A percentile compares a stretch with the other conserved stretches of the same genome.
Evolutionary conservation across 352 stramenopile species (phyloP).

Genomic region (Phytophthora multivora): DNA sequence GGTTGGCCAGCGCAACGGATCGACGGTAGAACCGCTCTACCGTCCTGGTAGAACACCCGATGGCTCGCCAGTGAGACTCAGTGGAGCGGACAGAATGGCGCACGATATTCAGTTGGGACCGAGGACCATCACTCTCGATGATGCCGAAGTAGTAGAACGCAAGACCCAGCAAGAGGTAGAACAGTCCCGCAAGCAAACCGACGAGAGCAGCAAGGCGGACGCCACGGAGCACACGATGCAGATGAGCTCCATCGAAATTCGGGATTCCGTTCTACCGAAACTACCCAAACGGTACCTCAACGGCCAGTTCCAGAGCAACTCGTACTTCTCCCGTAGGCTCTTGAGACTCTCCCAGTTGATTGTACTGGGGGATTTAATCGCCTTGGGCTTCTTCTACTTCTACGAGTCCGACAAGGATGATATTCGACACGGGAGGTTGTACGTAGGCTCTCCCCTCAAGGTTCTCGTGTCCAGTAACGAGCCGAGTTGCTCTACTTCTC

Average conservation of each 20-base stretch:
- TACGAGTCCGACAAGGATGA: slow-evolving; percentile 33
- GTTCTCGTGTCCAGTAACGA: slow-evolving; percentile 47
- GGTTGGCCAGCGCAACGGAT: not conserved
- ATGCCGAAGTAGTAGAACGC: not conserved
- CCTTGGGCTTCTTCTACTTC: slow-evolving; percentile 67
- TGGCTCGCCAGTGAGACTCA: not conserved
- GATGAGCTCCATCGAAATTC: slow-evolving; percentile 37
- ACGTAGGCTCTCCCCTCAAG: slow-evolving; percentile 48
- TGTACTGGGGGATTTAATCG: slow-evolving; percentile 56
- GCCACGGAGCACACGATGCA: slow-evolving; percentile 38
- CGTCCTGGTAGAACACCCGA: not conserved
- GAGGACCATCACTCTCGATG: slow-evolving; percentile 21
- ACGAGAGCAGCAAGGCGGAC: slow-evolving; percentile 27
- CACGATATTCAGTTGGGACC: slow-evolving; percentile 23
- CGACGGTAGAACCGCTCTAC: slow-evolving; percentile 3
- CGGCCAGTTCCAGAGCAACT: slow-evolving; percentile 76
- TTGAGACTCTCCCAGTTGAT: slow-evolving; percentile 68
- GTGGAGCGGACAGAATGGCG: slow-evolving; percentile 15
- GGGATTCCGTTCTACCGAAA: slow-evolving; percentile 29
- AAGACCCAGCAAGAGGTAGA: slow-evolving; percentile 3
- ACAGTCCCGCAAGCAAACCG: slow-evolving; percentile 11
- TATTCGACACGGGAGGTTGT: slow-evolving; percentile 42
- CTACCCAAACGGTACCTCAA: slow-evolving; percentile 53
- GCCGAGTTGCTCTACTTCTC: slow-evolving; percentile 50
- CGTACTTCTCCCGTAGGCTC: slow-evolving; percentile 76